These are phyloP conservation scores for Hericium coralloides DNA, from an alignment of 768 basidiomycete genomes.

Conservation along the genomic window DNA sequence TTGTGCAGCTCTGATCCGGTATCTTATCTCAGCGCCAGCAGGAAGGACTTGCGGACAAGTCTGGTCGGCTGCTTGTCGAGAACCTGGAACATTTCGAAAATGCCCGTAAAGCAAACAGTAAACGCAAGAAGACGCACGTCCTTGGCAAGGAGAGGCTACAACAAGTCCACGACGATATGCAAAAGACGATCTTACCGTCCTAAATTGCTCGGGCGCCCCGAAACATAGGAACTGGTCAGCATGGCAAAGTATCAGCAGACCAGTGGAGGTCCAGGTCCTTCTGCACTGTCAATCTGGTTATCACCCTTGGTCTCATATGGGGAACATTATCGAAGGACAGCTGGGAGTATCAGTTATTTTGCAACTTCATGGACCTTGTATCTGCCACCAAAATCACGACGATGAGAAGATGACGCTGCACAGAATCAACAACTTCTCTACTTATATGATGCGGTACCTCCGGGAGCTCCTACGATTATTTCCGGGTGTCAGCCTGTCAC, in stretches of 20 bases:
- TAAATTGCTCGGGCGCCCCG: constrained; percentile 13
- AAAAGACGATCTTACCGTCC: constrained; percentile 11
- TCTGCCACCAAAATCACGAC: constrained; percentile 24
- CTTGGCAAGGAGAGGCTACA: neutral
- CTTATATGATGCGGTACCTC: constrained; percentile 26
- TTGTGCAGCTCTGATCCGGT: too few relatives aligned
- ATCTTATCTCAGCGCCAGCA: neutral
- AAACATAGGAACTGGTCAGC: constrained; percentile 8
- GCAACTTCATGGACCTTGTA: constrained; percentile 24
- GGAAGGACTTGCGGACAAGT: neutral
- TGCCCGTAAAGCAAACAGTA: neutral
- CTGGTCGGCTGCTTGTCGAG: neutral
- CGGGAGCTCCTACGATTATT: constrained; percentile 21
- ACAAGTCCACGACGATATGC: constrained; percentile 9
- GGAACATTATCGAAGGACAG: neutral
- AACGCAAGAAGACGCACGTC: neutral
- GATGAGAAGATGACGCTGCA: constrained; percentile 16
- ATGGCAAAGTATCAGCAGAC: constrained; percentile 17
- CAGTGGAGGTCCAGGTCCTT: constrained; percentile 13
- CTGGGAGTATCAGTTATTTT: neutral
- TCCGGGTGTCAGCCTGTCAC: constrained; percentile 18
- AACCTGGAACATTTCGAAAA: neutral
- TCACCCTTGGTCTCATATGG: constrained; percentile 14
- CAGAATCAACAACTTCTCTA: constrained; percentile 17
- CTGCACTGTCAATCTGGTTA: constrained; percentile 13